These are phyloP conservation scores for Erythrobasidium hasegawianum DNA, from an alignment of 1,284 basidiomycete genomes.

Conservation along the genomic window DNA sequence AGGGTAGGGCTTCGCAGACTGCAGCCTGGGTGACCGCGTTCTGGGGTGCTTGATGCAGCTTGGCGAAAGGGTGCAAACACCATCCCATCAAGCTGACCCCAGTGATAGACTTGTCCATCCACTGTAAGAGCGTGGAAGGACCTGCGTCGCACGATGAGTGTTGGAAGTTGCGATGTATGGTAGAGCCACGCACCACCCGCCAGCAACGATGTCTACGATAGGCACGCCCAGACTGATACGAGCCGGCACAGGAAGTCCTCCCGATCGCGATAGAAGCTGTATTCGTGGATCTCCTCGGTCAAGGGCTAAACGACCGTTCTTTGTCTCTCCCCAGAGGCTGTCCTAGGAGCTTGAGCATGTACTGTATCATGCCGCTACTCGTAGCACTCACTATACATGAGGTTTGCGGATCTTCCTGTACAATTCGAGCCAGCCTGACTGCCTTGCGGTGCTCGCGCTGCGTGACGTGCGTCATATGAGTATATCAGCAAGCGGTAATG, in stretches of 20 bases:
- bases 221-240: slow-evolving; percentile 33
- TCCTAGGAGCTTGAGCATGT: slow-evolving; percentile 5
- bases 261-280: slow-evolving; percentile 11
- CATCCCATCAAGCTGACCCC: slow-evolving; percentile 38
- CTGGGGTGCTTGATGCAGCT: neutral
- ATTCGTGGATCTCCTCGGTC: slow-evolving; percentile 17
- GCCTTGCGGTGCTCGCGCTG: slow-evolving; percentile 36
- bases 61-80: slow-evolving; percentile 25
- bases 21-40: slow-evolving; percentile 12
- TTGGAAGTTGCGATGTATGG: too few relatives aligned
- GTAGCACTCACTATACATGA: slow-evolving; percentile 21
- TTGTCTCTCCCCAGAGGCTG: slow-evolving; percentile 39
- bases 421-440: slow-evolving; percentile 31
- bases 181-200: slow-evolving; percentile 32
- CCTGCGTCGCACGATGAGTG: too few relatives aligned
- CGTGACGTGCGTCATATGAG: neutral
- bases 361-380: neutral
- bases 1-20: neutral
- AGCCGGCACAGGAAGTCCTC: slow-evolving; percentile 31
- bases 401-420: slow-evolving; percentile 24
- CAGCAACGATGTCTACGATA: slow-evolving; percentile 40
- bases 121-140: slow-evolving; percentile 38
- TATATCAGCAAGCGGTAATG: slow-evolving; percentile 11
- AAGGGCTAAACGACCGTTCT: slow-evolving; percentile 37
- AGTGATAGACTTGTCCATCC: slow-evolving; percentile 37